Evolutionary conservation across 2,329 filamentous ascomycete species (phyloP).

Genomic region (Ophiosphaerella herpotricha): DNA sequence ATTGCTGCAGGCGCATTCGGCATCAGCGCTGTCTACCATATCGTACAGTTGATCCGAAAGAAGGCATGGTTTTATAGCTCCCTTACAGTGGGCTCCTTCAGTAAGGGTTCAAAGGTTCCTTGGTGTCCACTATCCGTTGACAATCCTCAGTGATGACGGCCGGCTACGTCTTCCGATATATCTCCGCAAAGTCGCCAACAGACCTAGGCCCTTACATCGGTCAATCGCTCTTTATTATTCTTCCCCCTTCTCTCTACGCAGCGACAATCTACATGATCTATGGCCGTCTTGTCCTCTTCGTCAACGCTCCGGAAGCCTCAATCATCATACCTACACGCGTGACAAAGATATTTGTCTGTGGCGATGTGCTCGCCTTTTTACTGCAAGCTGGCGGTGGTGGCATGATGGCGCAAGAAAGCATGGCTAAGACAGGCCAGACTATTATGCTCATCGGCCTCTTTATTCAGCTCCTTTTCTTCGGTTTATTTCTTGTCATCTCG

Average conservation of each 20-base stretch:
- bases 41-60: slow-evolving; percentile 20
- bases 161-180: slow-evolving; percentile 21
- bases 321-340: slow-evolving; percentile 51
- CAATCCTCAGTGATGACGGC: slow-evolving; percentile 24
- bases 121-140: neutral
- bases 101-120: slow-evolving; percentile 5
- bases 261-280: slow-evolving; percentile 53
- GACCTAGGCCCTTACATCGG: slow-evolving; percentile 38
- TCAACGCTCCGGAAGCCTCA: slow-evolving; percentile 48
- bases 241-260: slow-evolving; percentile 51
- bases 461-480: slow-evolving; percentile 30
- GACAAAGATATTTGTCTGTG: slow-evolving; percentile 60
- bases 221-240: slow-evolving; percentile 47
- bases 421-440: slow-evolving; percentile 21
- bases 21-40: slow-evolving; percentile 19
- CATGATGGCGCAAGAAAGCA: slow-evolving; percentile 24
- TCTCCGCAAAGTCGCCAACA: slow-evolving; percentile 19
- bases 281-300: slow-evolving; percentile 44
- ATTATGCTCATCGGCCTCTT: slow-evolving; percentile 30
- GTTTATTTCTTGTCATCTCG: slow-evolving; percentile 27
- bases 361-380: slow-evolving; percentile 58
- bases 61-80: slow-evolving; percentile 31
- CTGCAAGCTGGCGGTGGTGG: slow-evolving; percentile 50
- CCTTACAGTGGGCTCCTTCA: slow-evolving; percentile 22
- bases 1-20: slow-evolving; percentile 20